phyloP scores from a whole-genome alignment of 2,329 filamentous ascomycete species.

The Domatiomyces globalis region DNA sequence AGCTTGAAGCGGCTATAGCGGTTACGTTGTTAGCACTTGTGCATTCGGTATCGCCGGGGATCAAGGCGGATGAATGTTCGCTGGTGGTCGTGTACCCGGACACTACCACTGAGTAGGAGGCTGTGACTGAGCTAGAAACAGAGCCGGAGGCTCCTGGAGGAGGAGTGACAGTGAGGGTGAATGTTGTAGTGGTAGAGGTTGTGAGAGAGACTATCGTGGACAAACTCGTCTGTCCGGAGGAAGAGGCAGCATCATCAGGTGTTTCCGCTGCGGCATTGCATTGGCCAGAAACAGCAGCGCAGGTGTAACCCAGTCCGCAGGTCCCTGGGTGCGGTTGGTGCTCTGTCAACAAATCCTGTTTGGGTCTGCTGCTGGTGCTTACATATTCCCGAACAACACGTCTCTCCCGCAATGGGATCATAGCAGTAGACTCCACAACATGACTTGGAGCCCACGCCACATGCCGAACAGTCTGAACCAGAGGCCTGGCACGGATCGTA shows the following conservation, averaged over 20 bases:
- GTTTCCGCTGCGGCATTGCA: background rate
- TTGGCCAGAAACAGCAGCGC: background rate
- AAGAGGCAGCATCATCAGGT: too few species aligned
- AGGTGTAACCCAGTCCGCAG: too few species aligned
- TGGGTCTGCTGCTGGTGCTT: slow-evolving; percentile 1
- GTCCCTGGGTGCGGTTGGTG: too few species aligned
- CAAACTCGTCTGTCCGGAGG: background rate
- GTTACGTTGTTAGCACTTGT: background rate
- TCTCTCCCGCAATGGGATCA: slow-evolving; percentile 10
- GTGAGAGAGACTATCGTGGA: background rate
- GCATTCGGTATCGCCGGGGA: background rate
- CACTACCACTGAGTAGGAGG: background rate
- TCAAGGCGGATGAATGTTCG: background rate
- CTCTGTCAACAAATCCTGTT: too few species aligned
- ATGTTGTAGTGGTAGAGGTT: background rate
- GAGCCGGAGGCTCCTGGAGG: background rate
- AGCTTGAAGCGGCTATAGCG: background rate
- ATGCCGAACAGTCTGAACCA: slow-evolving; percentile 2
- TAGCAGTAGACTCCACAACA: slow-evolving; percentile 16
- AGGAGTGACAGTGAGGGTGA: background rate
- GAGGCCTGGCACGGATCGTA: too few species aligned
- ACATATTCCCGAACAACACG: slow-evolving; percentile 17
- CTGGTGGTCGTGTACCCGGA: too few species aligned
- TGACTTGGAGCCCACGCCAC: slow-evolving; percentile 6
- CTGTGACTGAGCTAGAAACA: background rate